phyloP scores from a whole-genome alignment of 495 filamentous ascomycete species.

The Podospora comata region DNA sequence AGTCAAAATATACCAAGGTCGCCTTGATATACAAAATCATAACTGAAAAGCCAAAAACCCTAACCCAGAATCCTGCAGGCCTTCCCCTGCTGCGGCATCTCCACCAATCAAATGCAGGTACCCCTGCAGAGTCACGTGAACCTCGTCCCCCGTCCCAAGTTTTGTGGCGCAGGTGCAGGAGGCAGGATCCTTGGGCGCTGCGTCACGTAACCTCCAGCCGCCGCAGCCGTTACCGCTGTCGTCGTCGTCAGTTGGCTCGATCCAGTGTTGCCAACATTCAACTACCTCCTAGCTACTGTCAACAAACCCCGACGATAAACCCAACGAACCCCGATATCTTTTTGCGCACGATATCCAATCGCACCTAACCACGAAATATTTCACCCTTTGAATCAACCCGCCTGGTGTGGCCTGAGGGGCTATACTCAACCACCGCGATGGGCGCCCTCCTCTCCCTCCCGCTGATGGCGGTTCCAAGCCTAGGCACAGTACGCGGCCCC shows the following conservation, averaged over 20 bases:
- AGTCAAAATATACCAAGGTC: too few species aligned
- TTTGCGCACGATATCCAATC: neutral
- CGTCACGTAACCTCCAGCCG: neutral
- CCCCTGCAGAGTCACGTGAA: neutral
- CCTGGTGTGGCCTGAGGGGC: neutral
- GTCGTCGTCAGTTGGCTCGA: neutral
- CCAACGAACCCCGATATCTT: neutral
- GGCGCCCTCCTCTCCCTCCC: slow-evolving; percentile 89
- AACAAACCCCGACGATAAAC: neutral
- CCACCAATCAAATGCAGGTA: neutral
- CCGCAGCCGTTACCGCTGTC: neutral
- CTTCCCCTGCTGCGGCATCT: neutral
- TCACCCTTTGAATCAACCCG: slow-evolving; percentile 13
- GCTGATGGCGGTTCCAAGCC: slow-evolving; percentile 79
- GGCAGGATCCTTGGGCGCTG: neutral
- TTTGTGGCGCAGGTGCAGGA: neutral
- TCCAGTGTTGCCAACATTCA: neutral
- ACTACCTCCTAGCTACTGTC: neutral
- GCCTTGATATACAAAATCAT: too few species aligned
- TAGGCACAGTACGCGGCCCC: slow-evolving; percentile 69
- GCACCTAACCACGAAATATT: neutral
- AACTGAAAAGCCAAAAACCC: neutral
- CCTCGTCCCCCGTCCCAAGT: neutral
- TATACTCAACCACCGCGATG: slow-evolving; percentile 52
- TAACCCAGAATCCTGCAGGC: slow-evolving; percentile 1